Conservation (phyloP, 2,329 filamentous ascomycete species). For the Dendryphion nanum region DNA sequence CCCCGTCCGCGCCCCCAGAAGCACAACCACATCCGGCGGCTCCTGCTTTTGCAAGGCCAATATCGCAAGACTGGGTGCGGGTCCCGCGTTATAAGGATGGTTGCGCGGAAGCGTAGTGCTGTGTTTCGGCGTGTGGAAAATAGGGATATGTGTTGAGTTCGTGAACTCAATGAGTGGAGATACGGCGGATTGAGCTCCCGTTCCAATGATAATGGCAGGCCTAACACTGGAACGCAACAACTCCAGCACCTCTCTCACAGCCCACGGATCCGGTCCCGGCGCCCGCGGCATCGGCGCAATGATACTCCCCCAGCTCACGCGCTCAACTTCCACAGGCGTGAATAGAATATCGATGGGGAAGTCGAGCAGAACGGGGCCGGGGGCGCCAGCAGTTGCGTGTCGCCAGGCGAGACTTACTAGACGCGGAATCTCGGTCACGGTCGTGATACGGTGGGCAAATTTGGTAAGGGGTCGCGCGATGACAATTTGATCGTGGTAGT, state of each 20-base stretch:
- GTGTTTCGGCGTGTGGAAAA: constrained; percentile 44
- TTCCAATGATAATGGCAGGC: constrained; percentile 45
- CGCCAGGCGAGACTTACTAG: constrained; percentile 45
- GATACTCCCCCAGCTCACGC: constrained; percentile 44
- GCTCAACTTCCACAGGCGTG: constrained; percentile 37
- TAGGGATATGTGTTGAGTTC: constrained; percentile 35
- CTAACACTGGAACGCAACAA: constrained; percentile 37
- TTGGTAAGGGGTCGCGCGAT: constrained; percentile 46
- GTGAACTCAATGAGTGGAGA: too few relatives aligned
- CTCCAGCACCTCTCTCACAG: constrained; percentile 31
- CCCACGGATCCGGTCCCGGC: constrained; percentile 38
- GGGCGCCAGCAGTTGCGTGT: constrained; percentile 40
- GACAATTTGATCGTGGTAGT: constrained; percentile 48
- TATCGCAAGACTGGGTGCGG: constrained; percentile 33
- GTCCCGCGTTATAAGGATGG: constrained; percentile 37
- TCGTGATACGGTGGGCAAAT: constrained; percentile 46
- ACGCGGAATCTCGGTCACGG: constrained; percentile 46
- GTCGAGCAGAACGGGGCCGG: constrained; percentile 42
- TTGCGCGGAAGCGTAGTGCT: constrained; percentile 24
- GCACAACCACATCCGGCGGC: constrained; percentile 42
- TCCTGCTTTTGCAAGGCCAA: constrained; percentile 25
- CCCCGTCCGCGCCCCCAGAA: constrained; percentile 44
- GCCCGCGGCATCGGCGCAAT: constrained; percentile 30
- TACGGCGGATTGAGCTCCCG: too few relatives aligned
- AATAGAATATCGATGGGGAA: constrained; percentile 45